Evolutionary conservation across 495 filamentous ascomycete genomes (phyloP).

Genomic region (Monascus purpureus): DNA sequence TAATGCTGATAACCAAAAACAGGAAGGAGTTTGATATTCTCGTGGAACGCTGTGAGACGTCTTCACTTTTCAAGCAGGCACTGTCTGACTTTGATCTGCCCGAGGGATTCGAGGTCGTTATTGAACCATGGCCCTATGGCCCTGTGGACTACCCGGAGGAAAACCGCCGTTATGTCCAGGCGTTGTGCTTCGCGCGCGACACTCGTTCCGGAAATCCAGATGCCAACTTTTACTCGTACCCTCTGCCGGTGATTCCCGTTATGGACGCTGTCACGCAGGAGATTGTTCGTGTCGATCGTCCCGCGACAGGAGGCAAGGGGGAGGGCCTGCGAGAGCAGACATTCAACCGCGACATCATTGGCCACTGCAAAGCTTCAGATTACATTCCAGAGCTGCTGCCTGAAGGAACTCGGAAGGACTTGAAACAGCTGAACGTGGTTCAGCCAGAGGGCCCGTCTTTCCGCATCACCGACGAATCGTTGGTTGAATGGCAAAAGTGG

Average conservation of each 20-base stretch:
- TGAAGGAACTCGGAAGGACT: slow-evolving; percentile 43
- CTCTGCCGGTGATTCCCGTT: slow-evolving; percentile 64
- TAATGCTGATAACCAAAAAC: slow-evolving; percentile 7
- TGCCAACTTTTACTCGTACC: slow-evolving; percentile 69
- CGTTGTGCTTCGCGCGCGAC: slow-evolving; percentile 34
- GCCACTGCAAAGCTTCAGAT: slow-evolving; percentile 39
- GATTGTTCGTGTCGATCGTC: slow-evolving; percentile 42
- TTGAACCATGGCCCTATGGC: slow-evolving; percentile 62
- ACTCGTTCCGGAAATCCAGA: slow-evolving; percentile 25
- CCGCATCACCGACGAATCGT: slow-evolving; percentile 33
- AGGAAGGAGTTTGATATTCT: slow-evolving; percentile 51
- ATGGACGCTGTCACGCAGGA: slow-evolving; percentile 53
- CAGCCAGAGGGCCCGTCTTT: slow-evolving; percentile 77
- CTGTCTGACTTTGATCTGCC: slow-evolving; percentile 48
- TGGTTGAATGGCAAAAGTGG: slow-evolving; percentile 58
- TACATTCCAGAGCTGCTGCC: slow-evolving; percentile 54
- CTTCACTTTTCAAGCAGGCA: slow-evolving; percentile 46
- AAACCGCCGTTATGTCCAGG: slow-evolving; percentile 40
- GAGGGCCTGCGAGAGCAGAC: slow-evolving; percentile 24
- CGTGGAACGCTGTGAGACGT: slow-evolving; percentile 43
- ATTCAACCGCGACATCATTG: slow-evolving; percentile 36
- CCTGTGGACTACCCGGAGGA: slow-evolving; percentile 42
- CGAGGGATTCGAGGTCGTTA: slow-evolving; percentile 46
- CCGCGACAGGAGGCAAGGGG: slow-evolving; percentile 33
- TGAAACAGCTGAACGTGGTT: slow-evolving; percentile 66